These are phyloP conservation scores for Cladosporium halotolerans DNA, from an alignment of 2,329 filamentous ascomycete species.

Conservation along the genomic window DNA sequence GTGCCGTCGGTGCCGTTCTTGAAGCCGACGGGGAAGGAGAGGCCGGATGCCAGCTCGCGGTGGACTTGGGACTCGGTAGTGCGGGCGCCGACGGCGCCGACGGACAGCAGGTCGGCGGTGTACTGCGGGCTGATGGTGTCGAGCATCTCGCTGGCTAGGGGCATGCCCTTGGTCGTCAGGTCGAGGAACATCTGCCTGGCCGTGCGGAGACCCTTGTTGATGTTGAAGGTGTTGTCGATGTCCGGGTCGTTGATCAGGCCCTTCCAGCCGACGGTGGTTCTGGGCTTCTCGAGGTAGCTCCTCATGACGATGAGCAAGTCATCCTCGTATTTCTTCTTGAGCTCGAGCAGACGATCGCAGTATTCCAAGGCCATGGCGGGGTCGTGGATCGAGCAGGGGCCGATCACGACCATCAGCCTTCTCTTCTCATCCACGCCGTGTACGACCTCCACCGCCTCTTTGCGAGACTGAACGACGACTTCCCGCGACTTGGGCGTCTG, in stretches of 20 bases:
- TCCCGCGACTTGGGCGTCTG: conserved; percentile 53
- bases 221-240: conserved; percentile 94
- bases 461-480: conserved; percentile 66
- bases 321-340: conserved; percentile 71
- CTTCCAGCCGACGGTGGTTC: conserved; percentile 98
- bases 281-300: conserved; percentile 96
- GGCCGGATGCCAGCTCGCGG: conserved; percentile 86
- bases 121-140: conserved; percentile 98
- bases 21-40: conserved; percentile 97
- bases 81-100: conserved; percentile 90
- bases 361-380: conserved; percentile 84
- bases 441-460: conserved; percentile 66
- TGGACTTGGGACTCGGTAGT: conserved; percentile 97
- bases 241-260: conserved; percentile 98
- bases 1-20: conserved; percentile 98
- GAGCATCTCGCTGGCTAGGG: conserved; percentile 95
- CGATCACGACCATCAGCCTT: conserved; percentile 86
- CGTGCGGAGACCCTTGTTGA: conserved; percentile 94
- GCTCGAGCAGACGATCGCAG: conserved; percentile 66
- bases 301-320: conserved; percentile 95
- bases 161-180: conserved; percentile 79
- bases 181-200: conserved; percentile 92
- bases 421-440: conserved; percentile 62
- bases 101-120: conserved; percentile 88
- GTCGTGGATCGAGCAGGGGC: conserved; percentile 96